Percentiles rank a stretch among this genome's conserved stretches.
Evolutionary conservation across 495 filamentous ascomycete species (phyloP).

Genomic region (Aspergillus diversus): DNA sequence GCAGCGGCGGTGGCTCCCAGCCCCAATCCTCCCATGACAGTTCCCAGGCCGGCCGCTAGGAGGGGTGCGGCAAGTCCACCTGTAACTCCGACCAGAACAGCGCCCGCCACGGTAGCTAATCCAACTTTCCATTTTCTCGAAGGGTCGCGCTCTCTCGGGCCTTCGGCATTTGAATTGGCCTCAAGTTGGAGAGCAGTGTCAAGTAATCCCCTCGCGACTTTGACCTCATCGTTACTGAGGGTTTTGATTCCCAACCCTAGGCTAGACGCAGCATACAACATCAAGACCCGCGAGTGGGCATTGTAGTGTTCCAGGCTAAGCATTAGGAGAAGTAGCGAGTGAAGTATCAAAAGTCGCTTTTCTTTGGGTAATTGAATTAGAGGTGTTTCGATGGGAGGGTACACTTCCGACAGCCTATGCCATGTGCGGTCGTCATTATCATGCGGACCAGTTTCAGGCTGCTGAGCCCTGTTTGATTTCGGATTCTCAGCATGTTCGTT

Average conservation of each 20-base stretch:
- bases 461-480: conserved; percentile 23
- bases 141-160: conserved; percentile 66
- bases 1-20: conserved; percentile 79
- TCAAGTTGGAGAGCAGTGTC: conserved; percentile 72
- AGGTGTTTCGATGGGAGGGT: conserved; percentile 49
- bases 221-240: conserved; percentile 71
- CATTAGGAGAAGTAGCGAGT: conserved; percentile 70
- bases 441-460: conserved; percentile 20
- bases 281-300: conserved; percentile 73
- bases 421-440: conserved; percentile 33
- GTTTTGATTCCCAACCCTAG: conserved; percentile 65
- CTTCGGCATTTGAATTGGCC: conserved; percentile 66
- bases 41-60: conserved; percentile 79
- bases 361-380: conserved; percentile 45
- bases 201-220: conserved; percentile 73
- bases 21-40: conserved; percentile 78
- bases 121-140: conserved; percentile 79
- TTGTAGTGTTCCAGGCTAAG: conserved; percentile 82
- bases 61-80: conserved; percentile 82
- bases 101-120: conserved; percentile 77
- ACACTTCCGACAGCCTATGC: conserved; percentile 44
- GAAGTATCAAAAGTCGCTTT: conserved; percentile 52
- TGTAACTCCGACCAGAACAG: conserved; percentile 78
- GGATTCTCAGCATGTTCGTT: conserved; percentile 16
- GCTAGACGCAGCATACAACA: conserved; percentile 70